Conservation (phyloP, 441 rosid species). For the Cnidoscolus chayamansa region DNA sequence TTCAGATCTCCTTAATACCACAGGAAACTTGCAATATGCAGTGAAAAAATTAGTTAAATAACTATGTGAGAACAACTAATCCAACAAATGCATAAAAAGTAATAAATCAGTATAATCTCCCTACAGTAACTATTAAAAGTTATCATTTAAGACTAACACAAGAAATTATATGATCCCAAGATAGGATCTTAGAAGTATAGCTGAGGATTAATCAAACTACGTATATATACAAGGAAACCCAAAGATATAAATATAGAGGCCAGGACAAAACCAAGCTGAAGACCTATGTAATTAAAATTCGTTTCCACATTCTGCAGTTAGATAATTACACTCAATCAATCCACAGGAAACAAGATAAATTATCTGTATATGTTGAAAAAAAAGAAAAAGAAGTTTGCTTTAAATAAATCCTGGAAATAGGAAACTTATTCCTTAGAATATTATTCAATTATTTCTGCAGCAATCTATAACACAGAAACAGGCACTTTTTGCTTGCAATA, state of each 20-base stretch:
- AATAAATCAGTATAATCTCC: not conserved
- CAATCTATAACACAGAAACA: not conserved
- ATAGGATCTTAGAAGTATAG: not conserved
- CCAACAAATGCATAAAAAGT: not conserved
- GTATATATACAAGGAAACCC: not conserved
- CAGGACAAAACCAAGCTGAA: not conserved
- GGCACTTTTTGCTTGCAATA: not conserved
- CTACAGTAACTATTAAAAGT: not conserved
- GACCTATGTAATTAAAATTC: not conserved
- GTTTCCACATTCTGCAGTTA: not conserved
- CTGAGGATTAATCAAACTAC: not conserved
- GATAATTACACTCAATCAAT: not conserved
- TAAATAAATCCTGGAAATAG: not conserved
- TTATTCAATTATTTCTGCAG: not conserved
- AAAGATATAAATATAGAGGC: not conserved
- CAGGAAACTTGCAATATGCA: not conserved
- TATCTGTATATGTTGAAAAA: no score
- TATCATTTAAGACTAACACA: not conserved
- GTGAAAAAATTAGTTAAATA: not conserved
- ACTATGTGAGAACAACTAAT: not conserved
- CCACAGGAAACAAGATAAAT: no score
- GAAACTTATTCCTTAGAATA: not conserved
- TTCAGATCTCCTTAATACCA: conserved; percentile 17
- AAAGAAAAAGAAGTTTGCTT: not conserved
- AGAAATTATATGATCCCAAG: conserved; percentile 2